Conservation (phyloP, 306 rosid species). For the Sicyos baderoa region DNA sequence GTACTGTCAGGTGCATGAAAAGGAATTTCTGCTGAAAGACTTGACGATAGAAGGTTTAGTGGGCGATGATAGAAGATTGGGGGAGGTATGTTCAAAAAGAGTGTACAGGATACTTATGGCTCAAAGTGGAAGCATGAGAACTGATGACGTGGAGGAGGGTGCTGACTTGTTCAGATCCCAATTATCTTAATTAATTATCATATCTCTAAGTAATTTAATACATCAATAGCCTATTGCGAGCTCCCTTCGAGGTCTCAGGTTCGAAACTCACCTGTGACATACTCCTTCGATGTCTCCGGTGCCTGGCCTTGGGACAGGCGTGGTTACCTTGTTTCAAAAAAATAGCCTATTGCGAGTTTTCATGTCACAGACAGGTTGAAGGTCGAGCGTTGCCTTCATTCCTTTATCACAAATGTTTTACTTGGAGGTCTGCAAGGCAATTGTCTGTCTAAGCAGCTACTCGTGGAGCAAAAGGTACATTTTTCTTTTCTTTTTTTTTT, state of each 20-base stretch:
- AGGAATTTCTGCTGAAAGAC: slow-evolving; percentile 79
- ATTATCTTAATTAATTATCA: slow-evolving; percentile 22
- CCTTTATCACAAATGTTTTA: not conserved
- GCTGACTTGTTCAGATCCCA: slow-evolving; percentile 56
- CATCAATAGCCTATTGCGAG: not conserved
- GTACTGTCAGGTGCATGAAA: slow-evolving; percentile 62
- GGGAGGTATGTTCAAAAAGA: slow-evolving; percentile 85
- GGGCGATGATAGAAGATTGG: slow-evolving; percentile 73
- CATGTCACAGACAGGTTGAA: not conserved
- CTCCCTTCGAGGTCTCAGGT: too few species aligned
- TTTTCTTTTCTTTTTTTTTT: too few species aligned
- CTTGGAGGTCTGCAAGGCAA: not conserved
- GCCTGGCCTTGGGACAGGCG: too few species aligned
- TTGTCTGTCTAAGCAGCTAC: not conserved
- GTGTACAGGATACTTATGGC: slow-evolving; percentile 81
- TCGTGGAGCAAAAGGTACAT: not conserved
- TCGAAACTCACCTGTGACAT: too few species aligned
- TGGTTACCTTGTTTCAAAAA: too few species aligned
- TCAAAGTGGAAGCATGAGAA: slow-evolving; percentile 54
- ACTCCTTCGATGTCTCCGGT: too few species aligned
- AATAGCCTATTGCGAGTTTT: not conserved
- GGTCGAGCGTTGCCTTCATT: not conserved
- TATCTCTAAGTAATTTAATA: slow-evolving; percentile 4
- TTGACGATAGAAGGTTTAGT: slow-evolving; percentile 54
- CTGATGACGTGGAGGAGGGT: slow-evolving; percentile 85